Conservation (phyloP, 176 grass and related monocot genomes). For the Typha latifolia region DNA sequence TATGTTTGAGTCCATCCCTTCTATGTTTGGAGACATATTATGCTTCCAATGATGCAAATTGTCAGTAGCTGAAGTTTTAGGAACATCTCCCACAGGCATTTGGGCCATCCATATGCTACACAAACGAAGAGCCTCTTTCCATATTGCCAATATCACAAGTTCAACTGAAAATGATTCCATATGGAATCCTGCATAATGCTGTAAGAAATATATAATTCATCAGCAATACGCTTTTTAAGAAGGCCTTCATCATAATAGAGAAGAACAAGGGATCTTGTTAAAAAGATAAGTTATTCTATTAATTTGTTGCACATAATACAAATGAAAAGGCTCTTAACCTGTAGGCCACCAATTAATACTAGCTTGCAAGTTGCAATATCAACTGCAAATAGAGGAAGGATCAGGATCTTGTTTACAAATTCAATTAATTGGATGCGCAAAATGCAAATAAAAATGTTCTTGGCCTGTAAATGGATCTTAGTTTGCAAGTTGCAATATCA, state of each 20-base stretch:
- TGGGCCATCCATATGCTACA: conserved; percentile 34
- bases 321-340: too few relatives aligned
- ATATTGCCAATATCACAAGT: conserved; percentile 49
- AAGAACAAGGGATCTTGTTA: too few relatives aligned
- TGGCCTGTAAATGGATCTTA: too few relatives aligned
- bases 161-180: conserved; percentile 61
- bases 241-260: background rate
- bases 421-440: too few relatives aligned
- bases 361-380: too few relatives aligned
- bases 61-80: conserved; percentile 1
- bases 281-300: too few relatives aligned
- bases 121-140: conserved; percentile 47
- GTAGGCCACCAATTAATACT: too few relatives aligned
- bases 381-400: too few relatives aligned
- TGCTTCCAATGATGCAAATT: conserved; percentile 20
- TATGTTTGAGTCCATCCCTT: conserved; percentile 33
- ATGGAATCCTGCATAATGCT: conserved; percentile 38
- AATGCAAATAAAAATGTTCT: too few relatives aligned
- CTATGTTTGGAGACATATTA: conserved; percentile 17
- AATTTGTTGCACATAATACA: too few relatives aligned
- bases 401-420: too few relatives aligned
- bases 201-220: conserved; percentile 14
- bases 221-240: background rate
- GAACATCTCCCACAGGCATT: conserved; percentile 14
- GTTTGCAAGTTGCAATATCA: too few relatives aligned